A percentile compares a stretch with the other conserved stretches of the same genome.
Conservation (phyloP, 2,329 filamentous ascomycete species). For the Penicillium brasilianum region DNA sequence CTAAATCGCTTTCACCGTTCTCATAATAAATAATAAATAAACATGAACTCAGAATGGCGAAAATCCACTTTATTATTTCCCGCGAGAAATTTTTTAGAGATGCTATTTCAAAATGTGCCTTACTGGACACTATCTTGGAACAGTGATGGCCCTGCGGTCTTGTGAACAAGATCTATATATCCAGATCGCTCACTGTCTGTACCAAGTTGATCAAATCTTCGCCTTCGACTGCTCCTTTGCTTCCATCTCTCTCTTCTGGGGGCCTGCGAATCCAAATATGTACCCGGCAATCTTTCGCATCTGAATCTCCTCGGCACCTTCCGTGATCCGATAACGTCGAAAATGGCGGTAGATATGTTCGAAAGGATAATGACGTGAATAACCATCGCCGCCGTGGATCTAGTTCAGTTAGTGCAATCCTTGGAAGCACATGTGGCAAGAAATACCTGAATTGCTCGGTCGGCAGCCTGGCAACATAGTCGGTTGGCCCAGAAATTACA, state of each 20-base stretch:
- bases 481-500: slow-evolving; percentile 70
- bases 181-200: neutral
- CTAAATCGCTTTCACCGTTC: no score
- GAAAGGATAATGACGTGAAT: slow-evolving; percentile 63
- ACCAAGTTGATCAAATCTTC: slow-evolving; percentile 16
- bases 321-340: slow-evolving; percentile 66
- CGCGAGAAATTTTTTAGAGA: neutral
- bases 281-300: slow-evolving; percentile 68
- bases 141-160: neutral
- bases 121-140: neutral
- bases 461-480: slow-evolving; percentile 64
- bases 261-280: slow-evolving; percentile 56
- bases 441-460: slow-evolving; percentile 63
- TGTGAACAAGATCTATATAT: neutral
- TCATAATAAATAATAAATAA: no score
- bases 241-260: slow-evolving; percentile 21
- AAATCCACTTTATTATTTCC: no score
- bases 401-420: slow-evolving; percentile 9
- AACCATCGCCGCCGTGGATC: slow-evolving; percentile 64
- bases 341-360: slow-evolving; percentile 71
- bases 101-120: neutral
- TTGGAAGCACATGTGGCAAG: neutral
- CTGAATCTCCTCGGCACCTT: slow-evolving; percentile 69
- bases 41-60: no score
- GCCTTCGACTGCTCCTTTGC: slow-evolving; percentile 9